phyloP scores from a whole-genome alignment of 2,329 filamentous ascomycete genomes.

The Claviceps spartinae region DNA sequence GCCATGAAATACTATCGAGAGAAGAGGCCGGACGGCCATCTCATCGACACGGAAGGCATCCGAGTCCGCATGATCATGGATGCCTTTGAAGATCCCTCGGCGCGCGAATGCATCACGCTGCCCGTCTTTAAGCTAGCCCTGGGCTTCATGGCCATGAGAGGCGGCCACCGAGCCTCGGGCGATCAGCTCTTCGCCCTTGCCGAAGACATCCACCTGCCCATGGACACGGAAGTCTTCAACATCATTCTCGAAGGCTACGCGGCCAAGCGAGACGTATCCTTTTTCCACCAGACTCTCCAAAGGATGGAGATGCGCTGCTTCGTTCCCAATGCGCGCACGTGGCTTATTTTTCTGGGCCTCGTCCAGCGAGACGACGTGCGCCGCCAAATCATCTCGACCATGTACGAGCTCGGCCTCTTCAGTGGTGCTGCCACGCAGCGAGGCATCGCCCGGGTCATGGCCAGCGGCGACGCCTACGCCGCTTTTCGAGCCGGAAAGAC shows the following conservation, averaged over 20 bases:
- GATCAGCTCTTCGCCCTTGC: conserved; percentile 24
- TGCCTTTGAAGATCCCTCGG: conserved; percentile 24
- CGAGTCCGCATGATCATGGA: conserved; percentile 24
- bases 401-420: conserved; percentile 32
- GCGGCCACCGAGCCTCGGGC: conserved; percentile 21
- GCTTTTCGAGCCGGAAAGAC: conserved; percentile 23
- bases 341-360: conserved; percentile 34
- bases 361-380: conserved; percentile 45
- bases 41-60: conserved; percentile 24
- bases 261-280: conserved; percentile 23
- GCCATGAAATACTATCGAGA: conserved; percentile 22
- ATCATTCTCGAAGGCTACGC: conserved; percentile 29
- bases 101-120: conserved; percentile 22
- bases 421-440: conserved; percentile 21
- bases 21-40: conserved; percentile 13
- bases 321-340: conserved; percentile 30
- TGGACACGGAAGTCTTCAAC: conserved; percentile 35
- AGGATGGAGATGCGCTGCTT: conserved; percentile 28
- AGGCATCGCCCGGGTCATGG: conserved; percentile 29
- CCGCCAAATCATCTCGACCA: conserved; percentile 30
- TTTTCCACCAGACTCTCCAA: conserved; percentile 26
- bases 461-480: conserved; percentile 27
- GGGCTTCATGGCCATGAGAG: conserved; percentile 23
- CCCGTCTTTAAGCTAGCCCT: conserved; percentile 31
- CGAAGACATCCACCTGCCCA: conserved; percentile 22